A percentile compares a stretch with the other conserved stretches of the same genome.
phyloP scores from a whole-genome alignment of 2,329 filamentous ascomycete species.

The Phyllosticta citribraziliensis region DNA sequence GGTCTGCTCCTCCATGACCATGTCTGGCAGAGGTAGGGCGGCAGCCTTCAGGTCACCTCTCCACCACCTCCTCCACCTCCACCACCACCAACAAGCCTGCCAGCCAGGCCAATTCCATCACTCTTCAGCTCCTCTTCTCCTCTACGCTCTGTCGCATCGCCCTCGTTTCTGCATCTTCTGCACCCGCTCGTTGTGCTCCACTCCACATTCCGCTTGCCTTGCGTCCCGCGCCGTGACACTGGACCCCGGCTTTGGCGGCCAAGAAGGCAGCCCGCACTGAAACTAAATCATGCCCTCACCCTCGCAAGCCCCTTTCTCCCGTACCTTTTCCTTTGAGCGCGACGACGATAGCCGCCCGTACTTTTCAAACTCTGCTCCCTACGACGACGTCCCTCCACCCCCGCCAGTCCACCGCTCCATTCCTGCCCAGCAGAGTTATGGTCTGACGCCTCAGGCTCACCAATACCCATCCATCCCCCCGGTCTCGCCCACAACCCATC shows the following conservation, averaged over 20 bases:
- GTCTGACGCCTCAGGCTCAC: background rate
- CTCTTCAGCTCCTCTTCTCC: background rate
- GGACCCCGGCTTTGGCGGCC: slow-evolving; percentile 6
- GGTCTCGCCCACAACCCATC: background rate
- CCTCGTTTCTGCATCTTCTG: background rate
- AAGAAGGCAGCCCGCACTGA: slow-evolving; percentile 9
- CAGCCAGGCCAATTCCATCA: background rate
- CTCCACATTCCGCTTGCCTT: background rate
- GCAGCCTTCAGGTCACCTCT: too few species aligned
- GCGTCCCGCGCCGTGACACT: background rate
- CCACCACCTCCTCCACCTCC: background rate
- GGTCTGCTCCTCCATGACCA: background rate
- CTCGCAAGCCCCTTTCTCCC: slow-evolving; percentile 6
- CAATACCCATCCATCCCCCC: background rate
- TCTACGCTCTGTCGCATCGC: background rate
- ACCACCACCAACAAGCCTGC: background rate
- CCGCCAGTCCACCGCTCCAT: slow-evolving; percentile 1
- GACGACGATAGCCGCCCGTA: slow-evolving; percentile 1
- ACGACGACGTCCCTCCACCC: slow-evolving; percentile 1
- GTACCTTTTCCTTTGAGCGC: slow-evolving; percentile 5
- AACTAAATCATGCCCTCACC: slow-evolving; percentile 7
- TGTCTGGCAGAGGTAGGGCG: too few species aligned
- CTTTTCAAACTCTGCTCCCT: background rate
- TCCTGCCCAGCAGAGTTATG: background rate
- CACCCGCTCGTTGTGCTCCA: too few species aligned